phyloP scores from a whole-genome alignment of 345 rosid genomes.

The Eucalyptus erythrocorys region DNA sequence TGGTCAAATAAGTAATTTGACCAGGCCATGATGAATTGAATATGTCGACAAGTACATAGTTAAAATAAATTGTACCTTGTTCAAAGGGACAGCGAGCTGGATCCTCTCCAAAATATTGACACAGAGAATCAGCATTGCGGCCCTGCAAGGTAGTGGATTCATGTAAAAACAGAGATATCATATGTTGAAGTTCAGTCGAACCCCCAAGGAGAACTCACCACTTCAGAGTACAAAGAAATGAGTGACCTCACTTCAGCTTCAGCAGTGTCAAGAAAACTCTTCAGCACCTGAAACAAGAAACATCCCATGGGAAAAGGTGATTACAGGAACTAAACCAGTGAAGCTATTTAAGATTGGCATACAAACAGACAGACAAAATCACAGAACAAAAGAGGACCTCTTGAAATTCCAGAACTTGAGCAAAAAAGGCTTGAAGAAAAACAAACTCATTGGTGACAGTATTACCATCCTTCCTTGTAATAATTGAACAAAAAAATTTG shows the following conservation, averaged over 20 bases:
- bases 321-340: background rate
- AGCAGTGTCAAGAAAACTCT: constrained; percentile 75
- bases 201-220: constrained; percentile 36
- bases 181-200: background rate
- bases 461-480: background rate
- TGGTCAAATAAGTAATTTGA: background rate
- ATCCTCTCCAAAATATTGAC: constrained; percentile 96
- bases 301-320: background rate
- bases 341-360: background rate
- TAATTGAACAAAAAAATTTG: background rate
- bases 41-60: background rate
- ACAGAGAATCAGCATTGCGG: constrained; percentile 88
- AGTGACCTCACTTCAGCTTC: constrained; percentile 85
- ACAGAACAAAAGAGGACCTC: background rate
- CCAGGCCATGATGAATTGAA: background rate
- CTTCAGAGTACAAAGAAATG: constrained; percentile 69
- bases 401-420: background rate
- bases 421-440: background rate
- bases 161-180: background rate
- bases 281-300: constrained; percentile 43
- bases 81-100: constrained; percentile 97
- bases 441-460: background rate
- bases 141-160: constrained; percentile 47
- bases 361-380: background rate
- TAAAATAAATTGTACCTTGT: constrained; percentile 46